Conservation (phyloP, 1,284 basidiomycete species). For the Cystobasidiaceae sp. region DNA sequence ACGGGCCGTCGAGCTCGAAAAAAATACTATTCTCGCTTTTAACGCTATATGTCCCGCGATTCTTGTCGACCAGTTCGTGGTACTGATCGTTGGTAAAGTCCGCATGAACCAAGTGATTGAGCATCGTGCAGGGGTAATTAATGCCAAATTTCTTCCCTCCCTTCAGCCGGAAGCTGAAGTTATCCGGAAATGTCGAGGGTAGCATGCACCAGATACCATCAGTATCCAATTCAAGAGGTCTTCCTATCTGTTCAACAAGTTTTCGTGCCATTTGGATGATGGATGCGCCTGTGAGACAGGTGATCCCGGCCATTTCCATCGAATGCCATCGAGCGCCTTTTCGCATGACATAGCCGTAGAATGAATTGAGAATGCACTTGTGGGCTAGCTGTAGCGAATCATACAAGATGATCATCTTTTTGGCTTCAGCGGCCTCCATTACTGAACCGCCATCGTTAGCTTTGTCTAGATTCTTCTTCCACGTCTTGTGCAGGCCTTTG, state of each 20-base stretch:
- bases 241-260: conserved; percentile 87
- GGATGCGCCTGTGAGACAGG: conserved; percentile 94
- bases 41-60: conserved; percentile 77
- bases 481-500: conserved; percentile 97
- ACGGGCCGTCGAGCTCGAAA: conserved; percentile 98
- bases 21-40: conserved; percentile 99
- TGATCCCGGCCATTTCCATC: conserved; percentile 99
- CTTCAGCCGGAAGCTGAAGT: conserved; percentile 88
- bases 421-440: conserved; percentile 89
- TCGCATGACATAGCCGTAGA: conserved; percentile 99
- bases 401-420: conserved; percentile 98
- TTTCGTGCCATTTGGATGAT: conserved; percentile 99
- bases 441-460: conserved; percentile 63
- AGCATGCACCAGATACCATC: conserved; percentile 99
- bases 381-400: conserved; percentile 99
- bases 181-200: conserved; percentile 93
- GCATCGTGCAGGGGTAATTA: conserved; percentile 99
- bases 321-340: conserved; percentile 99
- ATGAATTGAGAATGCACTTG: conserved; percentile 99
- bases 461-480: conserved; percentile 96
- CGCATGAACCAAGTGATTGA: conserved; percentile 94
- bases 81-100: conserved; percentile 98
- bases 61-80: conserved; percentile 76
- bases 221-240: conserved; percentile 95
- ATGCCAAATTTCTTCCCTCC: conserved; percentile 83